Evolutionary conservation across 164 flowering plant species (phyloP), one percentile per base, ranked within the genome.

Genomic region (Cinnamomum chago): DNA sequence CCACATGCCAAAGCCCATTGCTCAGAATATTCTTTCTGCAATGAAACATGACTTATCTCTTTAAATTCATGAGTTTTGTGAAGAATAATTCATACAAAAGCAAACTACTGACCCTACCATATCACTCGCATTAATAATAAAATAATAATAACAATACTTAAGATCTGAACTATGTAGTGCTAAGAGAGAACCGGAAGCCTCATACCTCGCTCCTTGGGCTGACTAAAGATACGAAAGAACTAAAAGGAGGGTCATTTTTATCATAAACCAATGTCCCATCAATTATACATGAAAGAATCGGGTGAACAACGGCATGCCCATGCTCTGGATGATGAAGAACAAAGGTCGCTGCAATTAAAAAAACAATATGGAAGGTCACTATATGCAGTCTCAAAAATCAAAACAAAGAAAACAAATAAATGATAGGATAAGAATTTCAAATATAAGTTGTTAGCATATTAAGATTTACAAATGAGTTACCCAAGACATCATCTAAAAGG

Each of bases 1-100:
- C 95, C 95, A 85, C 98, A 94, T 77, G 98, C 98, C 81, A 94
- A 83, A 70, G 97, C 98, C 98, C 95, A 92, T 81, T 92, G 97
- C 76, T 94, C 97, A 35, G 97, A 92, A 79, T 91, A 94, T 67
- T 91, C 97, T 58, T 83, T 86, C 97, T 94, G 90, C 22, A 80
- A 79, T 47, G 25, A 65, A 30, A 65, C 52, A 20, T 67, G 47
- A 40, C 47, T 9, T 9, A 40, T 40, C 47, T 40, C 47, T 7
- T 40, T 40, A 40, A 40, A 40, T 40, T 40, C 47, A 40, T 40
- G 47, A 40, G 11, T 40, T 40, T 40, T 40, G 47, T 40, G 11
- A 40, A 40, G 47, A 40, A 40, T 40, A 40, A 5, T 40, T 6
- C 10, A 40, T 40, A 1, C 11, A 40, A 40, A 40, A 40, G 9